phyloP scores from a whole-genome alignment of 192 early-diverging fungal genomes.

The Obelidium mucronatum region DNA sequence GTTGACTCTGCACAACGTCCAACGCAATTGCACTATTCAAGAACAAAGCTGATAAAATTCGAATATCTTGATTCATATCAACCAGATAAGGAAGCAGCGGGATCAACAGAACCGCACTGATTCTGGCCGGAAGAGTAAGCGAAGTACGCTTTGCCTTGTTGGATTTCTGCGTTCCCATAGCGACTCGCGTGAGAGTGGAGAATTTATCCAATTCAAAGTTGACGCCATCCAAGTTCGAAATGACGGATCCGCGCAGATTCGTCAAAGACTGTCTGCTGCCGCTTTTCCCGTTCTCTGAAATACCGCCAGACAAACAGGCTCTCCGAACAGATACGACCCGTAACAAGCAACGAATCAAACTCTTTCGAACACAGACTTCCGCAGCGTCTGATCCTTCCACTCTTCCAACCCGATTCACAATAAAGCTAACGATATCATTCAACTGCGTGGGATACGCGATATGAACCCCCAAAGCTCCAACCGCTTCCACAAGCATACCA shows the following conservation, averaged over 20 bases:
- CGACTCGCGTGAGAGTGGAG: background rate
- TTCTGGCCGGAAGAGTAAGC: constrained; percentile 15
- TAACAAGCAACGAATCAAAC: constrained; percentile 10
- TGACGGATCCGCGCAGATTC: background rate
- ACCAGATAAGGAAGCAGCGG: constrained; percentile 22
- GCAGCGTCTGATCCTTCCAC: background rate
- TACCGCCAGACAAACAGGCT: background rate
- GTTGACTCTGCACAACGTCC: background rate
- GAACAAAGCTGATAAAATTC: background rate
- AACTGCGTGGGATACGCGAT: constrained; percentile 47
- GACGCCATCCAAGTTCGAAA: background rate
- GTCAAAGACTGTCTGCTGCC: background rate
- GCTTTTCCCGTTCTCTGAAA: background rate
- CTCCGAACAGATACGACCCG: constrained; percentile 12
- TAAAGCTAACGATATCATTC: constrained; percentile 47
- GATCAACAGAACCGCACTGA: constrained; percentile 20
- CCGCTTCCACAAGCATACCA: constrained; percentile 22
- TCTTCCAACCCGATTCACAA: constrained; percentile 41
- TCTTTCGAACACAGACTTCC: background rate
- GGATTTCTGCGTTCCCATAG: background rate
- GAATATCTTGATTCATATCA: background rate
- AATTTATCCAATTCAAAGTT: background rate
- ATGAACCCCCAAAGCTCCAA: constrained; percentile 36
- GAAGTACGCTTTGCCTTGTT: background rate
- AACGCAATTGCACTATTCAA: background rate